Evolutionary conservation across 2,329 filamentous ascomycete species (phyloP).

Genomic region (Aspergillus oerlinghausenensis): DNA sequence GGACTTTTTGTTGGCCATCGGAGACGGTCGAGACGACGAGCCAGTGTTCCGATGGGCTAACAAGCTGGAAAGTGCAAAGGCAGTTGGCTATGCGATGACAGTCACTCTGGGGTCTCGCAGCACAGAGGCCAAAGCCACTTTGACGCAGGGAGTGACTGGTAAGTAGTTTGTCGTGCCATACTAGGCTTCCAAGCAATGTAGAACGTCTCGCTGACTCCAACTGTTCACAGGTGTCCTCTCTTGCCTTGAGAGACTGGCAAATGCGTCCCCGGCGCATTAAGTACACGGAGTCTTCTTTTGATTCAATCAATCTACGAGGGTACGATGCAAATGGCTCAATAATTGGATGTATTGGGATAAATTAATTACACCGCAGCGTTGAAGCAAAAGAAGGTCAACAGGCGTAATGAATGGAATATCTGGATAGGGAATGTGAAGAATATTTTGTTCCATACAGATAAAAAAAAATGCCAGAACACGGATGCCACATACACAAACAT

Average conservation of each 20-base stretch:
- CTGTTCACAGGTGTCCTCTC: conserved; percentile 45
- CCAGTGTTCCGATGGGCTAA: conserved; percentile 95
- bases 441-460: background rate
- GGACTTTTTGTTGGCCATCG: conserved; percentile 85
- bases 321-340: background rate
- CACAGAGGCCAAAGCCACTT: conserved; percentile 77
- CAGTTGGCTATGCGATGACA: conserved; percentile 68
- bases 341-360: background rate
- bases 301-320: background rate
- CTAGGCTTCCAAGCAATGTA: background rate
- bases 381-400: background rate
- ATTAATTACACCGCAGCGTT: background rate
- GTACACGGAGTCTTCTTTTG: background rate
- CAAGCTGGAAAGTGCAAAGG: conserved; percentile 56
- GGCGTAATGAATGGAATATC: background rate
- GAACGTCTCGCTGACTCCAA: conserved; percentile 11
- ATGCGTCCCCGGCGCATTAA: conserved; percentile 18
- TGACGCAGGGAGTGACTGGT: conserved; percentile 92
- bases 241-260: conserved; percentile 50
- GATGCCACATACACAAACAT: background rate
- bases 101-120: conserved; percentile 83
- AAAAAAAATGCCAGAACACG: background rate
- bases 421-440: background rate
- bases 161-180: conserved; percentile 34
- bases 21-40: conserved; percentile 89